Evolutionary conservation across 805 yeast genomes (phyloP).

Genomic region (Kluyveromyces aestuarii): DNA sequence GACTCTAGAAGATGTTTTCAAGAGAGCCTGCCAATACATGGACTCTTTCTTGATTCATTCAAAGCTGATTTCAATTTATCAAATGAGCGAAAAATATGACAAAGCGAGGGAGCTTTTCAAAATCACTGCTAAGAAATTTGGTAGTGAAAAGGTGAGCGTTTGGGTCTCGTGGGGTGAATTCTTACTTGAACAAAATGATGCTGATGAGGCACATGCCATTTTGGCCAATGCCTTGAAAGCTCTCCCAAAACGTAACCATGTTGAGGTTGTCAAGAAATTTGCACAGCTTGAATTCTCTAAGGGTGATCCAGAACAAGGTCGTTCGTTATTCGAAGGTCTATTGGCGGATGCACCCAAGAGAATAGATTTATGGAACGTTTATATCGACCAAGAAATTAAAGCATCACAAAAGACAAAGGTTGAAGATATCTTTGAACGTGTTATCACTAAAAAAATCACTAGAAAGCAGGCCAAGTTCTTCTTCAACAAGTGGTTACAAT

Average conservation of each 20-base stretch:
- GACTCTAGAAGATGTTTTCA: slow-evolving; percentile 69
- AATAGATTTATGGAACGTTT: slow-evolving; percentile 91
- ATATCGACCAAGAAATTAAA: slow-evolving; percentile 88
- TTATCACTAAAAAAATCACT: slow-evolving; percentile 51
- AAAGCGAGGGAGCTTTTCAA: slow-evolving; percentile 64
- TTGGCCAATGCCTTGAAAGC: slow-evolving; percentile 65
- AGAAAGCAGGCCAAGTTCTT: slow-evolving; percentile 91
- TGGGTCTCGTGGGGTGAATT: slow-evolving; percentile 82
- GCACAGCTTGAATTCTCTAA: slow-evolving; percentile 79
- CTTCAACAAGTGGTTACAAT: slow-evolving; percentile 84
- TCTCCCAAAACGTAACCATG: slow-evolving; percentile 62
- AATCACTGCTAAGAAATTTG: slow-evolving; percentile 69
- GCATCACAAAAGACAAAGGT: slow-evolving; percentile 53
- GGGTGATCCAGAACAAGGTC: slow-evolving; percentile 91
- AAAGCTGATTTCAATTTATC: slow-evolving; percentile 66
- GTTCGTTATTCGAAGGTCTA: slow-evolving; percentile 89
- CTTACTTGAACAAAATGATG: slow-evolving; percentile 47
- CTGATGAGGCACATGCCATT: slow-evolving; percentile 59
- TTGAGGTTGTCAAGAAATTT: slow-evolving; percentile 77
- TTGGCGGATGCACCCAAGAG: slow-evolving; percentile 84
- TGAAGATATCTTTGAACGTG: slow-evolving; percentile 78
- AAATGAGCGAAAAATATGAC: slow-evolving; percentile 59
- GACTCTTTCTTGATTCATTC: slow-evolving; percentile 77
- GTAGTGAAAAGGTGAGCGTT: slow-evolving; percentile 51
- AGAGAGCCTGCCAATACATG: slow-evolving; percentile 83